Evolutionary conservation across 352 stramenopile species (phyloP), one percentile per base, ranked within the genome.

Genomic region (Pythium sukuiense): DNA sequence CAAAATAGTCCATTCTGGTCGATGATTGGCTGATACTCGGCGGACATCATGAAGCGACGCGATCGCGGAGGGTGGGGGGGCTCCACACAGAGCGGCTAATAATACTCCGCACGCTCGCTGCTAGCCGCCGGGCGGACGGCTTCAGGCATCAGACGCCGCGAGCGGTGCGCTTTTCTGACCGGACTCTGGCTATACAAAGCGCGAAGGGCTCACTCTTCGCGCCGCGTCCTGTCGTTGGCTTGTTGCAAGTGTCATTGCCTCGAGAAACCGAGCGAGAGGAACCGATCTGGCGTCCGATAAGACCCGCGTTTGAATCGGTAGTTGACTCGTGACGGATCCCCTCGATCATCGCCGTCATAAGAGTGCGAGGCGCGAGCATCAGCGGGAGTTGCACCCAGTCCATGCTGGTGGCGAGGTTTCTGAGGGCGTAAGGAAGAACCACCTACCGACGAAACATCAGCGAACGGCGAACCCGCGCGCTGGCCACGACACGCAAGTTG

Each of bases 291-390:
- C 50, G 30, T 13, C 50, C 30, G 53, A 59, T 59, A 59, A 59
- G 53, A 59, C 53, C 6, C n/a, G n/a, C n/a, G n/a, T n/a, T n/a
- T n/a, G n/a, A n/a, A n/a, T n/a, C n/a, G n/a, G n/a, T n/a, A n/a
- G 37, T 12, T 45, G 13, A 18, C 37, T 45, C 37, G 6, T 45
- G 37, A 49, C 4, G 12, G 12, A 26, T 24, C 41, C 18, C 5
- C 41, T 49, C 2, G 26, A n/a, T 18, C 18, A 39, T 6, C 4
- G 29, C 18, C 32, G 41, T 59, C n/a, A n/a, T n/a, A 39, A 59
- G 53, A 59, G 53, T 59, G 53, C 53, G 53, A 59, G 53, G 53
- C 20, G 20, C 20, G 48, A 6, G 27, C 24, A 35, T 55, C 41
- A 18, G n/a, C 14, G 41, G 6, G 18, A 13, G 14, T 49, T 20